Evolutionary conservation across 2,329 filamentous ascomycete species (phyloP).

Genomic region (Xylaria sp.): DNA sequence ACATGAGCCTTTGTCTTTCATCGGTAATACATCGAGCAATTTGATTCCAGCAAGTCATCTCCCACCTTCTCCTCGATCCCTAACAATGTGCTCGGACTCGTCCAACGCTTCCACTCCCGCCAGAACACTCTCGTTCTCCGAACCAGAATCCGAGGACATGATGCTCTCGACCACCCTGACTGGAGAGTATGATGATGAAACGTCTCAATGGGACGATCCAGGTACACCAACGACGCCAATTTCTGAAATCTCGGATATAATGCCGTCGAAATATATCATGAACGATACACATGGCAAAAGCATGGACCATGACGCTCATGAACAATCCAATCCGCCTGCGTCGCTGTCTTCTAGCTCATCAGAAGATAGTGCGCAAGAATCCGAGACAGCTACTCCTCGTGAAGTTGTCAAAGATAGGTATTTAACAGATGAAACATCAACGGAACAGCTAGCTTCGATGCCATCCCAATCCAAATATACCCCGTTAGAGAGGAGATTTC

Average conservation of each 20-base stretch:
- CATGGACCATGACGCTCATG: constrained; percentile 5
- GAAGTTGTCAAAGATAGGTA: constrained; percentile 46
- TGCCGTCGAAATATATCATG: constrained; percentile 50
- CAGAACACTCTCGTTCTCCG: constrained; percentile 64
- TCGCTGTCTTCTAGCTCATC: not conserved
- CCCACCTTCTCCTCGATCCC: constrained; percentile 62
- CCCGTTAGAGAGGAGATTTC: constrained; percentile 41
- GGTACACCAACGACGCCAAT: constrained; percentile 59
- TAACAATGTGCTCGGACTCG: constrained; percentile 60
- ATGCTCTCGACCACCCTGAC: constrained; percentile 49
- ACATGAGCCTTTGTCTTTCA: constrained; percentile 57
- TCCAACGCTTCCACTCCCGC: constrained; percentile 58
- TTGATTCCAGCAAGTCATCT: constrained; percentile 50
- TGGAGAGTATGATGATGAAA: constrained; percentile 56
- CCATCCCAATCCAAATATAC: constrained; percentile 48
- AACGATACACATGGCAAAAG: constrained; percentile 41
- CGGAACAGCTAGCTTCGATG: constrained; percentile 40
- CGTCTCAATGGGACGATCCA: constrained; percentile 59
- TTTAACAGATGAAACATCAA: constrained; percentile 21
- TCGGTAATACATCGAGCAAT: constrained; percentile 34
- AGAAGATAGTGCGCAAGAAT: constrained; percentile 47
- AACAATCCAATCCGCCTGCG: constrained; percentile 34
- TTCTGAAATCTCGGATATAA: constrained; percentile 59
- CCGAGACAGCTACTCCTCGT: constrained; percentile 58
- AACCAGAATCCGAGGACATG: constrained; percentile 59